Conservation (phyloP, 805 yeast genomes). For the Candida golubevii region DNA sequence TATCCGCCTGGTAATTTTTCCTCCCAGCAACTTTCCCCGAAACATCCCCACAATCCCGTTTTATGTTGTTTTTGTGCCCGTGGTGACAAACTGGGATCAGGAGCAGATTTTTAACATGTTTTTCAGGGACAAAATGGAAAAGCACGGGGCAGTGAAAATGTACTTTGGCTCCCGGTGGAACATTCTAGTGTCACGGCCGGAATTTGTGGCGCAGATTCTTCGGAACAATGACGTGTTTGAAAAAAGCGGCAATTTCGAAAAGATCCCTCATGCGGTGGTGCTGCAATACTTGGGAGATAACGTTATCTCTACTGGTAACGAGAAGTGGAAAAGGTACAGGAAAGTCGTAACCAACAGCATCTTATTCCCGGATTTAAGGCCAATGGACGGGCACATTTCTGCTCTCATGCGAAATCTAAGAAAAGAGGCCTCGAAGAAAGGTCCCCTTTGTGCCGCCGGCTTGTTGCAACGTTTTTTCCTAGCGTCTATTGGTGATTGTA, state of each 20-base stretch:
- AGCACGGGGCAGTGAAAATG: conserved; percentile 54
- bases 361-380: conserved; percentile 43
- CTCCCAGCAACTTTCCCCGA: conserved; percentile 49
- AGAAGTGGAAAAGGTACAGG: conserved; percentile 48
- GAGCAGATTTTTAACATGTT: conserved; percentile 40
- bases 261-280: conserved; percentile 52
- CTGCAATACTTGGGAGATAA: conserved; percentile 58
- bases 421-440: conserved; percentile 7
- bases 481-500: conserved; percentile 47
- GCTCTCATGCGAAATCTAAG: conserved; percentile 27
- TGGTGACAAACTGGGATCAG: conserved; percentile 45
- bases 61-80: conserved; percentile 49
- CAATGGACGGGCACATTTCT: conserved; percentile 36
- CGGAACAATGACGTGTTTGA: conserved; percentile 48
- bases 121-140: conserved; percentile 42
- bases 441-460: conserved; percentile 23
- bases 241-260: conserved; percentile 57
- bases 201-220: conserved; percentile 41
- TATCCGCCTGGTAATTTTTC: conserved; percentile 26
- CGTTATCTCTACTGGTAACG: conserved; percentile 55
- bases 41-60: conserved; percentile 61
- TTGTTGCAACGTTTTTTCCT: conserved; percentile 44
- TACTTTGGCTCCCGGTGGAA: conserved; percentile 63
- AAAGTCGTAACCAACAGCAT: conserved; percentile 42
- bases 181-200: conserved; percentile 48